Percentiles rank a stretch among this genome's conserved stretches.
Conservation (phyloP, 495 filamentous ascomycete species). For the Beverwykella pulmonaria region DNA sequence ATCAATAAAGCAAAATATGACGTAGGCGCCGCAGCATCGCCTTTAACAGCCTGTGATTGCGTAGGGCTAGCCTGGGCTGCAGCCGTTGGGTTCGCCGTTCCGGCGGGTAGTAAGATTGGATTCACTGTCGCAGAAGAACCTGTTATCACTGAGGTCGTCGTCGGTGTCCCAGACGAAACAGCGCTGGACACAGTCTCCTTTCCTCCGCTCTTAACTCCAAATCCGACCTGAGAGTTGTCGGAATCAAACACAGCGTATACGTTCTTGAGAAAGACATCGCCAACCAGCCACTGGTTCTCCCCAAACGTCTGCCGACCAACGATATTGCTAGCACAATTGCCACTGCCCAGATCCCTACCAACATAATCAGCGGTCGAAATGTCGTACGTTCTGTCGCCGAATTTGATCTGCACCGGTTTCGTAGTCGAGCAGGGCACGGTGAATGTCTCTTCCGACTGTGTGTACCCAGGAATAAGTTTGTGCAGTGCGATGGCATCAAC, state of each 20-base stretch:
- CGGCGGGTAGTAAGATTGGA: background rate
- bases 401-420: conserved; percentile 54
- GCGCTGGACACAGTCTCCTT: background rate
- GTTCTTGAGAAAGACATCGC: conserved; percentile 85
- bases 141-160: background rate
- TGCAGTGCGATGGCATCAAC: conserved; percentile 67
- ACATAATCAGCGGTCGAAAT: conserved; percentile 72
- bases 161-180: background rate
- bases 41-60: background rate
- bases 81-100: background rate
- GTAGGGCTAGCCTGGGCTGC: background rate
- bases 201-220: conserved; percentile 27
- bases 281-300: conserved; percentile 68
- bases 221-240: conserved; percentile 43
- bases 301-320: conserved; percentile 52
- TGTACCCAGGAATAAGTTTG: conserved; percentile 63
- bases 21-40: background rate
- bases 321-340: conserved; percentile 67
- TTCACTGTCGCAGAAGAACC: background rate
- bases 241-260: conserved; percentile 86
- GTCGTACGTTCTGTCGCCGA: conserved; percentile 62
- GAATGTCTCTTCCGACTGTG: conserved; percentile 58
- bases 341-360: conserved; percentile 48
- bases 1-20: conserved; percentile 8
- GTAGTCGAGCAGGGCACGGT: conserved; percentile 71